Base-by-base conservation (phyloP, 73 alveolate species). In the Paramecium caudatum region DNA sequence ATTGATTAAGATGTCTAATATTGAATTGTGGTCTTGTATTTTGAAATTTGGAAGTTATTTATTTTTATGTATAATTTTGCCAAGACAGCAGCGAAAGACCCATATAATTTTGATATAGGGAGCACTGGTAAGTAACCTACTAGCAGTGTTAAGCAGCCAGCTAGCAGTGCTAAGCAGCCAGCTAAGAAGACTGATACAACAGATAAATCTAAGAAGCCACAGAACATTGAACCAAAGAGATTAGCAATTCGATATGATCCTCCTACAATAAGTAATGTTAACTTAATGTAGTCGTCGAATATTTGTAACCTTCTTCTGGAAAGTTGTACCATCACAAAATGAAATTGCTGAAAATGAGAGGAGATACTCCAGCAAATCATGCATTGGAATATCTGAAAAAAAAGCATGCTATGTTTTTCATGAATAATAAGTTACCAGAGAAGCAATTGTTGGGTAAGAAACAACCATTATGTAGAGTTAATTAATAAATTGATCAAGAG, bases 271-370 rank as follows among this genome's bases (percentile, higher is more conserved):
- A n/a, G n/a, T 5, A 5, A 34, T 27, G 23, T 33, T 5, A 15
- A 50, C 8, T n/a, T 3, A 13, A 12, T 23, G 5, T 78, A 74
- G 98, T 96, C 15, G 90, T 96, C n/a, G 99, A 97, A 84, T 96
- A 96, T 91, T 91, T 96, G 91, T 96, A 97, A 19, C 98, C 98
- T 12, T 95, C 98, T 0, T 90, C 98, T 15, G 99, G 99, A 1
- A 97, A 97, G 94, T 93, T 97, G 62, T 97, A 97, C 69, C 99
- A 97, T 88, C 99, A 97, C 91, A 96, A 95, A 82, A 97, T 97
- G 99, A 94, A 97, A 82, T 91, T 97, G 4, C 81, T 95, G 45
- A 83, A 93, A 85, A 91, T 97, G 7, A 94, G 94, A 87, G 90
- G 90, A 33, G 97, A 95, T 25, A 94, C 96, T 70, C 94, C 90